These are phyloP conservation scores for Xylaria scruposa DNA, from an alignment of 495 filamentous ascomycete genomes.

Conservation along the genomic window DNA sequence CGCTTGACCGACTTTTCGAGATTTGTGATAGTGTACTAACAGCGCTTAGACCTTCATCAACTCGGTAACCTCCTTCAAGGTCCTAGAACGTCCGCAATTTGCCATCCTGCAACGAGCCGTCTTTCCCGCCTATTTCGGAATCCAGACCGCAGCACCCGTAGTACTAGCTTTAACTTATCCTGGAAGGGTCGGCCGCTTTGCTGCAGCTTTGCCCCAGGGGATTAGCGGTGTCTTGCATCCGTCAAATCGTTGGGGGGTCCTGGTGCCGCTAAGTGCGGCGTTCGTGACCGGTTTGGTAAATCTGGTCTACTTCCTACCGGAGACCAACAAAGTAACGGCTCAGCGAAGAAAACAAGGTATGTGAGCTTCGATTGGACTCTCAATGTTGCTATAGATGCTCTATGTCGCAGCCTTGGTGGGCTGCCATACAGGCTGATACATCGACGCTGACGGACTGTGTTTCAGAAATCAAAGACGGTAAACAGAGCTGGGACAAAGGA, in stretches of 20 bases:
- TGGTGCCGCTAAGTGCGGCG: slow-evolving; percentile 70
- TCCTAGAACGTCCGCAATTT: slow-evolving; percentile 82
- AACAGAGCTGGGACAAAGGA: slow-evolving; percentile 66
- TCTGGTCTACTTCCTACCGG: slow-evolving; percentile 69
- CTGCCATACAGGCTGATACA: neutral
- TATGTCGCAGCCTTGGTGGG: neutral
- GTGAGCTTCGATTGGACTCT: slow-evolving; percentile 24
- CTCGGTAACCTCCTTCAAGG: slow-evolving; percentile 74
- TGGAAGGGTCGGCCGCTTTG: slow-evolving; percentile 18
- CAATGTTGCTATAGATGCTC: neutral
- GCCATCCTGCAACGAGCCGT: slow-evolving; percentile 74
- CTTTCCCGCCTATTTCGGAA: slow-evolving; percentile 85
- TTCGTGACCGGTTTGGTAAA: slow-evolving; percentile 71
- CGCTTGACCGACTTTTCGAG: neutral
- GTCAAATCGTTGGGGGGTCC: slow-evolving; percentile 62
- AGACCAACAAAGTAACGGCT: slow-evolving; percentile 73
- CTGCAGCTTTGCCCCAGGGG: slow-evolving; percentile 43
- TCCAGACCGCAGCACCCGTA: slow-evolving; percentile 77
- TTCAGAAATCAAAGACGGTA: slow-evolving; percentile 70
- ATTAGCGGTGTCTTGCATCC: slow-evolving; percentile 62
- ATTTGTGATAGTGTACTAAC: slow-evolving; percentile 1
- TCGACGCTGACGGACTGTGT: slow-evolving; percentile 2
- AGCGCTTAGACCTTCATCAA: slow-evolving; percentile 73
- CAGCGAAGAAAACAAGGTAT: slow-evolving; percentile 78
- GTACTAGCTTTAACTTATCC: slow-evolving; percentile 78